Evolutionary conservation across 148 eudicot genomes (phyloP).

Genomic region (Amaranthus palmeri): DNA sequence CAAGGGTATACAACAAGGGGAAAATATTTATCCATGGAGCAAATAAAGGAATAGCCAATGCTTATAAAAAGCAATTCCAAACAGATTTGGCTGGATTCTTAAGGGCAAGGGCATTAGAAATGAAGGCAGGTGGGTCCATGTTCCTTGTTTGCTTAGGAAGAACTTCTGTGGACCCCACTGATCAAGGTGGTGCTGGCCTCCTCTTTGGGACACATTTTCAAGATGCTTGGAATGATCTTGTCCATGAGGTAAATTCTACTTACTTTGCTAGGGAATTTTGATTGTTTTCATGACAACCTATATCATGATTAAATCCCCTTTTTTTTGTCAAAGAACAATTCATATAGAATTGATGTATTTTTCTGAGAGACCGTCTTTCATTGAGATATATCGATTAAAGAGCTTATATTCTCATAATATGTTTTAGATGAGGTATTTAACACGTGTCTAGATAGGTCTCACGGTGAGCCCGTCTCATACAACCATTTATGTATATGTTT

Average conservation of each 20-base stretch:
- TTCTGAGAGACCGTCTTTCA: too few species aligned
- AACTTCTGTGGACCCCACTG: constrained; percentile 73
- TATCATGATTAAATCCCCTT: too few species aligned
- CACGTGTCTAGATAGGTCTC: too few species aligned
- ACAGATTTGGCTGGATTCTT: constrained; percentile 56
- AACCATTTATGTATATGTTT: too few species aligned
- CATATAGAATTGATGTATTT: too few species aligned
- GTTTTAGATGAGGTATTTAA: too few species aligned
- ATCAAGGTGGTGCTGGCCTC: constrained; percentile 94
- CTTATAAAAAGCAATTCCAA: constrained; percentile 68
- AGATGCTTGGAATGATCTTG: constrained; percentile 98
- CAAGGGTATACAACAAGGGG: constrained; percentile 76
- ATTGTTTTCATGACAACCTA: too few species aligned
- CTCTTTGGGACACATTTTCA: constrained; percentile 96
- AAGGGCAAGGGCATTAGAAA: constrained; percentile 54
- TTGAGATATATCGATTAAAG: too few species aligned
- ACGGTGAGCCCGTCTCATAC: too few species aligned
- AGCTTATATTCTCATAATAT: too few species aligned
- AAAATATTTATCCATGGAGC: constrained; percentile 82
- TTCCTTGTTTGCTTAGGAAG: constrained; percentile 82
- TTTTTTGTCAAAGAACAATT: too few species aligned
- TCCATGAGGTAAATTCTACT: constrained; percentile 58
- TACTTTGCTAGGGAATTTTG: too few species aligned
- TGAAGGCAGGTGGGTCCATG: constrained; percentile 87
- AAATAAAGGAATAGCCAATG: constrained; percentile 50